These are phyloP conservation scores for Solanum piurae DNA, from an alignment of 257 asterid genomes.

Conservation along the genomic window DNA sequence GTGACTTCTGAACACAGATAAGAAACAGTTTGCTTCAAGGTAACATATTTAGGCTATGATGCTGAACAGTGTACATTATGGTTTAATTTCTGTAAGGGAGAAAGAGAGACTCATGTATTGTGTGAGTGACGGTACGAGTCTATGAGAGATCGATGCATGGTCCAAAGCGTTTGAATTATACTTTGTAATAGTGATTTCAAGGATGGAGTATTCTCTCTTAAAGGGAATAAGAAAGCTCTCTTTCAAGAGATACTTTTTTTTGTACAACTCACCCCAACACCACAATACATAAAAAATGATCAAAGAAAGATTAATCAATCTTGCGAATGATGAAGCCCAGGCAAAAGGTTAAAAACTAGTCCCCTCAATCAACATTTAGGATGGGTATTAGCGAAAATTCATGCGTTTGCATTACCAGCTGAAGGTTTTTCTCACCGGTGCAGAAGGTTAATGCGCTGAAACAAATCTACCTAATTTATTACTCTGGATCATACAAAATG, in stretches of 20 bases:
- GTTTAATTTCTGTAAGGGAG: not conserved
- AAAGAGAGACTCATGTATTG: not conserved
- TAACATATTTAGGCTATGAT: not conserved
- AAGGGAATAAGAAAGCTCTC: not conserved
- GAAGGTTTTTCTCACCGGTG: not conserved
- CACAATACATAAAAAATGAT: not conserved
- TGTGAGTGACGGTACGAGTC: not conserved
- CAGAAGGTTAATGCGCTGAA: not conserved
- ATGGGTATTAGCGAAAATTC: not conserved
- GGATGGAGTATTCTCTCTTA: not conserved
- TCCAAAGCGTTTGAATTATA: not conserved
- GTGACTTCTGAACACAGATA: constrained; percentile 7
- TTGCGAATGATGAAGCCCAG: not conserved
- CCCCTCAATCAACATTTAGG: not conserved
- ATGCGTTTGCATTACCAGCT: not conserved
- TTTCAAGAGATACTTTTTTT: not conserved
- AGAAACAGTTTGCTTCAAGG: constrained; percentile 10
- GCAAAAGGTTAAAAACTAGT: not conserved
- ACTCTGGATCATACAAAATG: constrained; percentile 10
- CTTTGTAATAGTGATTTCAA: not conserved
- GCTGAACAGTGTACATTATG: not conserved
- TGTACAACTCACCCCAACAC: not conserved
- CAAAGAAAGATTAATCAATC: not conserved
- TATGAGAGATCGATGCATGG: not conserved
- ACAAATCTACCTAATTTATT: constrained; percentile 19